These are phyloP conservation scores for Mesotaenium endlicherianum DNA, from an alignment of 139 green algal genomes.

Conservation along the genomic window DNA sequence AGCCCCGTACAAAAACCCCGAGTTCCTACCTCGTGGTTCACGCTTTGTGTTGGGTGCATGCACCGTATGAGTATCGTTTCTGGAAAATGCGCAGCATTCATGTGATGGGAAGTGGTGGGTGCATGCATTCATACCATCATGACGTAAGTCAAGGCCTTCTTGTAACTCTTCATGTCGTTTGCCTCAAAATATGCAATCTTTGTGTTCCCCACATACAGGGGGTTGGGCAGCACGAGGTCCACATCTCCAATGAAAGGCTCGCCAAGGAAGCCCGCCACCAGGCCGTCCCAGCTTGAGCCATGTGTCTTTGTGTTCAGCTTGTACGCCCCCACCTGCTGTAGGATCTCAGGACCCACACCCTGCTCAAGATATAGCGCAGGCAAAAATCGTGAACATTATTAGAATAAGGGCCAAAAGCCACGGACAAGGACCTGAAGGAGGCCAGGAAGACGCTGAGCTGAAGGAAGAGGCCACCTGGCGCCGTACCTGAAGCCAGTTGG, in stretches of 20 bases:
- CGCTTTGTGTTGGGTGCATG: too few species aligned
- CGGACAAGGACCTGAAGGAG: background rate
- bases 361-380: background rate
- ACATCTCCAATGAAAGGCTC: background rate
- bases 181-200: conserved; percentile 17
- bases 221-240: background rate
- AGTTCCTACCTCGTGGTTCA: too few species aligned
- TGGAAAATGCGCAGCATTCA: too few species aligned
- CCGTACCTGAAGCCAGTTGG: background rate
- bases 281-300: background rate
- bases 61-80: too few species aligned
- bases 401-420: background rate
- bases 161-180: too few species aligned
- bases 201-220: background rate
- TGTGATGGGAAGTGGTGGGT: too few species aligned
- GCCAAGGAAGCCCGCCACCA: background rate
- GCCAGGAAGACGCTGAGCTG: background rate
- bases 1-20: too few species aligned
- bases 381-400: background rate
- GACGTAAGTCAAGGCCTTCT: too few species aligned
- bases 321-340: background rate
- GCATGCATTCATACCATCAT: too few species aligned
- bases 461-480: background rate
- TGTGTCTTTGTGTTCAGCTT: background rate
- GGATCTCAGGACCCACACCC: conserved; percentile 2